phyloP scores from a whole-genome alignment of 2,329 filamentous ascomycete species.

The Colletotrichum somersetense region DNA sequence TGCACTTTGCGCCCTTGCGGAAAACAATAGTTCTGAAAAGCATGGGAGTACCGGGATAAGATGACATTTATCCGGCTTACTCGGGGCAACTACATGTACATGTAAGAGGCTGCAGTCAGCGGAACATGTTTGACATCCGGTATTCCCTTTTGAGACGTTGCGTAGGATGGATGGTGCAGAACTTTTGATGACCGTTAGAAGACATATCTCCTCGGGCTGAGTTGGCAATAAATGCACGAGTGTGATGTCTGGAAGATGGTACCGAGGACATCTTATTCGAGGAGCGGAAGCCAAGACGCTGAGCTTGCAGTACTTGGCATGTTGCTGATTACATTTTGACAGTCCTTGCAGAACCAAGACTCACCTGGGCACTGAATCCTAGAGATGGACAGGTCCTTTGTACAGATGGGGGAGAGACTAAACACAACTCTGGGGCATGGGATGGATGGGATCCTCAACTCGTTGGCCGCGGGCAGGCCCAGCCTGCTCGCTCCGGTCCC shows the following conservation, averaged over 20 bases:
- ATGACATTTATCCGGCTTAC: constrained; percentile 9
- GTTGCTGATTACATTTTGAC: neutral
- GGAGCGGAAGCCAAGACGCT: neutral
- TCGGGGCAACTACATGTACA: neutral
- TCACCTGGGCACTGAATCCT: no score
- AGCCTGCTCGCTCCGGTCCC: constrained; percentile 33
- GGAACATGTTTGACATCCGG: neutral
- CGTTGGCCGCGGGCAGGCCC: constrained; percentile 1
- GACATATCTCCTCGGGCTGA: neutral
- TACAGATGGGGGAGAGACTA: neutral
- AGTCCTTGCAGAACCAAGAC: neutral
- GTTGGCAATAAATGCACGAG: neutral
- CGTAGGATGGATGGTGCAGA: neutral
- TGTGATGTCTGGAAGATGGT: neutral
- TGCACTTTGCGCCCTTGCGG: constrained; percentile 4
- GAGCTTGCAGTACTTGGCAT: constrained; percentile 11
- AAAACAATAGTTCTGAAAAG: neutral
- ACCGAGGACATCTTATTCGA: neutral
- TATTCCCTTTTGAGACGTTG: neutral
- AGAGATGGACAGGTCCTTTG: neutral
- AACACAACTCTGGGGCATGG: neutral
- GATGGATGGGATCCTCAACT: neutral
- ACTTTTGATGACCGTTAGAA: no score
- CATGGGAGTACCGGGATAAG: constrained; percentile 1
- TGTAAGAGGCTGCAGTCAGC: constrained; percentile 6